Conservation (phyloP, 352 stramenopile species). For the Pythium dissotocum region DNA sequence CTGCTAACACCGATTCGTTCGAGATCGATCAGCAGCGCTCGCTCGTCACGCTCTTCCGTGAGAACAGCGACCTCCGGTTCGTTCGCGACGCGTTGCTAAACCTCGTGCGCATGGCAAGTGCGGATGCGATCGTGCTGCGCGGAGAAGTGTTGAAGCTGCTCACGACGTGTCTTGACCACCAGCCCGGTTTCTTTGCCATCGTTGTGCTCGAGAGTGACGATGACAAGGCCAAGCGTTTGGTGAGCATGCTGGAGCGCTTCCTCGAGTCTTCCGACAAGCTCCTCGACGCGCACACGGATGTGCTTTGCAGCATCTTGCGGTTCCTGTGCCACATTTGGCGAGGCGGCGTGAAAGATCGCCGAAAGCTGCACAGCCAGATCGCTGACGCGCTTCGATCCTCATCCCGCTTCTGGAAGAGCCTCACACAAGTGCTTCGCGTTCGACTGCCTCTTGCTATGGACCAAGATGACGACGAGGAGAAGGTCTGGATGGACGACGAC, state of each 20-base stretch:
- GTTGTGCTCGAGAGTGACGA: constrained; percentile 45
- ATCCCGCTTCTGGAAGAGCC: constrained; percentile 55
- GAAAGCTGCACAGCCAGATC: constrained; percentile 49
- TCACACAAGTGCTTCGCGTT: constrained; percentile 58
- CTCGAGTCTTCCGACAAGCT: constrained; percentile 59
- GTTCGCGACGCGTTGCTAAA: constrained; percentile 44
- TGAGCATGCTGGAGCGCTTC: constrained; percentile 47
- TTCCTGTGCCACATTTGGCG: constrained; percentile 66
- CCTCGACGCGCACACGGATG: constrained; percentile 52
- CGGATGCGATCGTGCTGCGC: not conserved
- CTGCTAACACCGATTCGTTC: not conserved
- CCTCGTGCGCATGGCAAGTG: constrained; percentile 34
- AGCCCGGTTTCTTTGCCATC: constrained; percentile 61
- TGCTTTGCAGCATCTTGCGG: constrained; percentile 54
- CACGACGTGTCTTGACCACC: constrained; percentile 52
- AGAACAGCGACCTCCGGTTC: constrained; percentile 37
- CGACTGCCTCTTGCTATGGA: constrained; percentile 45
- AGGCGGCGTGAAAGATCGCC: constrained; percentile 40
- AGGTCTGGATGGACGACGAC: constrained; percentile 25
- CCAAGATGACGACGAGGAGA: constrained; percentile 31
- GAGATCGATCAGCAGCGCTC: constrained; percentile 37
- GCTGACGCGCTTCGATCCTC: constrained; percentile 38
- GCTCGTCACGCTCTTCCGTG: constrained; percentile 52
- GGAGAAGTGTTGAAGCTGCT: constrained; percentile 58
- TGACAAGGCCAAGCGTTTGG: constrained; percentile 34